Evolutionary conservation across 2,329 filamentous ascomycete species (phyloP).

Genomic region (Ustulina deusta): DNA sequence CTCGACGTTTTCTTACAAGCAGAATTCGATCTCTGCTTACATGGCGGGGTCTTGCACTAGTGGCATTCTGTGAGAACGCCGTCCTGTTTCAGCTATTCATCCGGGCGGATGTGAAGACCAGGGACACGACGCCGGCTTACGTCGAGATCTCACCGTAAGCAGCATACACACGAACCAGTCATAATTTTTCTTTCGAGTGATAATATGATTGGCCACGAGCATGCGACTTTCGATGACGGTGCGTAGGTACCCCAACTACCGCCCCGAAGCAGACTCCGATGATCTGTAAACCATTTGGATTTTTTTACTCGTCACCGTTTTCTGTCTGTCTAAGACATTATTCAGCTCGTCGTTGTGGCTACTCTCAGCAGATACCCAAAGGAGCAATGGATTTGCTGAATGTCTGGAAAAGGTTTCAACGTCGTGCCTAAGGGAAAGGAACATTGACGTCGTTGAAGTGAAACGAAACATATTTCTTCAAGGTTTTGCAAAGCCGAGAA

Average conservation of each 20-base stretch:
- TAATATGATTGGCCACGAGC: constrained; percentile 11
- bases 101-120: not conserved
- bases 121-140: constrained; percentile 10
- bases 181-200: not conserved
- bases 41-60: not conserved
- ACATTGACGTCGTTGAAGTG: not conserved
- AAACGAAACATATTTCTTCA: not conserved
- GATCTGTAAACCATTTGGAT: not conserved
- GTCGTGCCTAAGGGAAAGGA: not conserved
- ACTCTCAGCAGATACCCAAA: not conserved
- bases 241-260: not conserved
- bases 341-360: constrained; percentile 6
- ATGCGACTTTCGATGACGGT: constrained; percentile 3
- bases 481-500: not conserved
- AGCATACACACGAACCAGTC: constrained; percentile 6
- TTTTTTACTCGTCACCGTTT: not conserved
- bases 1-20: not conserved
- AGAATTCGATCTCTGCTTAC: not conserved
- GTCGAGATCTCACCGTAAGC: constrained; percentile 9
- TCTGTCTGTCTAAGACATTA: not conserved
- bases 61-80: not conserved
- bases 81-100: constrained; percentile 8
- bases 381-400: not conserved
- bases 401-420: not conserved
- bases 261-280: not conserved